Conservation (phyloP, 2,329 filamentous ascomycete species). For the Fusarium equiseti region DNA sequence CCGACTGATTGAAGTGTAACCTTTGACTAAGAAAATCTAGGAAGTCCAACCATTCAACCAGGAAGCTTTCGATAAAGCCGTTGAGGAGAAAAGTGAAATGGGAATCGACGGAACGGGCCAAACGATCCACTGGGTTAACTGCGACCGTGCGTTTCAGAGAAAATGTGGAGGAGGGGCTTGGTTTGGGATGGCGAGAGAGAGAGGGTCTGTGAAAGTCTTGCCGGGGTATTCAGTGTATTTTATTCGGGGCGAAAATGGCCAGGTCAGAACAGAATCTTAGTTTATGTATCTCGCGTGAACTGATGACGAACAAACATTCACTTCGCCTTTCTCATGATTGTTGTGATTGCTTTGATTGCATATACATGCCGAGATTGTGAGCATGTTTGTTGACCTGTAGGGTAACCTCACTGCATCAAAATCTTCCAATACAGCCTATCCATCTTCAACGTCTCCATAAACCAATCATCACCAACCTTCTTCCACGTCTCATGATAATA, state of each 20-base stretch:
- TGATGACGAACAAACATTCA: too few relatives aligned
- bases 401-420: not conserved
- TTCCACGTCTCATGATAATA: slow-evolving; percentile 35
- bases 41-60: not conserved
- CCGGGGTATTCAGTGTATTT: slow-evolving; percentile 1
- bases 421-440: slow-evolving; percentile 35
- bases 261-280: not conserved
- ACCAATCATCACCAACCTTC: slow-evolving; percentile 29
- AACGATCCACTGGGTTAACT: slow-evolving; percentile 2
- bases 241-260: not conserved
- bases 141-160: not conserved
- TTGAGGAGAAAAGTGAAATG: not conserved
- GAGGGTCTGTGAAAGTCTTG: not conserved
- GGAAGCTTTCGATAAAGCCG: not conserved
- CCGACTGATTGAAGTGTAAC: too few relatives aligned
- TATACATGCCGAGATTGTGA: too few relatives aligned
- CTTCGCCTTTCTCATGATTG: too few relatives aligned
- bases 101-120: too few relatives aligned
- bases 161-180: slow-evolving; percentile 2
- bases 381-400: too few relatives aligned
- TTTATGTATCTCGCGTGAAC: too few relatives aligned
- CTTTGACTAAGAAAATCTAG: not conserved
- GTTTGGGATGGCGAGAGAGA: too few relatives aligned
- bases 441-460: slow-evolving; percentile 27
- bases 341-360: too few relatives aligned